Evolutionary conservation across 2,329 filamentous ascomycete species (phyloP), one percentile per base, ranked within the genome.

Genomic region (Phialocephala subalpina): DNA sequence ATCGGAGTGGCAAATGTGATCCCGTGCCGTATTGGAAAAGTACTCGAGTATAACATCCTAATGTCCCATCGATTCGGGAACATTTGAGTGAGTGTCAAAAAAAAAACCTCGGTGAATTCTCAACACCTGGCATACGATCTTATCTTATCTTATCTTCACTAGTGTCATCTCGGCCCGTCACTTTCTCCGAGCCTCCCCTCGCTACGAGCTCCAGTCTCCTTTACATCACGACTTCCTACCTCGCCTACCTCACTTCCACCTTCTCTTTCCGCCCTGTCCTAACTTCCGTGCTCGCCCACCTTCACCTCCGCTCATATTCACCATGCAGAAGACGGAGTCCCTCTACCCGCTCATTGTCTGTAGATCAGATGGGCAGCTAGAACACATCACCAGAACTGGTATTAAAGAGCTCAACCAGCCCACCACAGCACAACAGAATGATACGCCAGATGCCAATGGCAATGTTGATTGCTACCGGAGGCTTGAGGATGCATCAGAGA

Each of bases 391-490:
- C 11, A 73, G 66, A 58, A 60, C 63, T 47, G 72, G 72, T 49
- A 56, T 59, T 4, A 69, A 66, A 58, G 83, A 84, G 72, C 73
- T 72, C 36, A 87, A 87, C 69, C 80, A 81, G 38, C 85, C 85
- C 7, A 83, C 81, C 2, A 75, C 79, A 64, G 79, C 82, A 47
- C 85, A 87, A 75, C 78, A 86, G 63, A 81, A 86, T 73, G 78
- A 80, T 65, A 82, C 77, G 45, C 83, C 84, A 25, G 82, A 87
- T 70, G 79, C 79, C 29, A 81, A 86, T 71, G 85, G 85, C 47
- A 79, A 83, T 63, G 80, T 81, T 66, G 84, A 87, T 75, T 87
- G 80, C 76, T 87, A 87, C 76, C 81, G 83, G 64, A 77, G 81
- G 67, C 79, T 87, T 7, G 78, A 79, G 12, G 74, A 78, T 11